Evolutionary conservation across 2,329 filamentous ascomycete species (phyloP).

Genomic region (Stenocarpella maydis): DNA sequence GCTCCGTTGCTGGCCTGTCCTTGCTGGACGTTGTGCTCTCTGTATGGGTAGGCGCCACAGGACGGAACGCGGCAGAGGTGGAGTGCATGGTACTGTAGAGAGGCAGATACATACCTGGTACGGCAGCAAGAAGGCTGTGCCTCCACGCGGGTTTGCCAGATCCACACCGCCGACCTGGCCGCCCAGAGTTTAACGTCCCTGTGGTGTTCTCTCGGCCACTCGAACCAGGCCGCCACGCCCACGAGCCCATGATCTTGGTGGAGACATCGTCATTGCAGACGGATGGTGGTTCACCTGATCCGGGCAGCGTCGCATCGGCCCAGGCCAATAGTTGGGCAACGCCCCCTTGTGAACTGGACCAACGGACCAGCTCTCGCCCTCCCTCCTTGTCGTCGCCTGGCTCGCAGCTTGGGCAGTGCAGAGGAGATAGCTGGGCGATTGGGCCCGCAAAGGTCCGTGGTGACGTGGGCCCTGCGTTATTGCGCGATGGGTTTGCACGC

Average conservation of each 20-base stretch:
- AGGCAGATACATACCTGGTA: too few species aligned
- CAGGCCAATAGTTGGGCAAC: constrained; percentile 6
- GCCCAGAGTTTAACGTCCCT: background rate
- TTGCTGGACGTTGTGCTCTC: background rate
- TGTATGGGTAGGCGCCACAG: background rate
- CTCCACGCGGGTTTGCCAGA: background rate
- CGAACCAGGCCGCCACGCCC: constrained; percentile 3
- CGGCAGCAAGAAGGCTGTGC: background rate
- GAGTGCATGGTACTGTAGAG: too few species aligned
- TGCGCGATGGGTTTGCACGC: background rate
- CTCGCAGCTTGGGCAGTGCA: background rate
- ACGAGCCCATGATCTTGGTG: background rate
- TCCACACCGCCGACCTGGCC: constrained; percentile 9
- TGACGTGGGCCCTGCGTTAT: constrained; percentile 3
- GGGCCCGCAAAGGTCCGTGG: background rate
- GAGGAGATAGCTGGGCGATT: background rate
- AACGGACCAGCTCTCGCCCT: background rate
- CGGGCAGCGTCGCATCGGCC: constrained; percentile 12
- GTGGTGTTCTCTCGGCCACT: constrained; percentile 4
- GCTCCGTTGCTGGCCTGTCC: background rate
- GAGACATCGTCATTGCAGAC: constrained; percentile 23
- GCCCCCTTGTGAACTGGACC: constrained; percentile 5
- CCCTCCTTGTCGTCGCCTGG: background rate
- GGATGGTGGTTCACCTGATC: constrained; percentile 21
- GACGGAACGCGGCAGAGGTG: constrained; percentile 11